Evolutionary conservation across 495 filamentous ascomycete species (phyloP), one percentile per base, ranked within the genome.

Genomic region (Aspergillus bertholletiae): DNA sequence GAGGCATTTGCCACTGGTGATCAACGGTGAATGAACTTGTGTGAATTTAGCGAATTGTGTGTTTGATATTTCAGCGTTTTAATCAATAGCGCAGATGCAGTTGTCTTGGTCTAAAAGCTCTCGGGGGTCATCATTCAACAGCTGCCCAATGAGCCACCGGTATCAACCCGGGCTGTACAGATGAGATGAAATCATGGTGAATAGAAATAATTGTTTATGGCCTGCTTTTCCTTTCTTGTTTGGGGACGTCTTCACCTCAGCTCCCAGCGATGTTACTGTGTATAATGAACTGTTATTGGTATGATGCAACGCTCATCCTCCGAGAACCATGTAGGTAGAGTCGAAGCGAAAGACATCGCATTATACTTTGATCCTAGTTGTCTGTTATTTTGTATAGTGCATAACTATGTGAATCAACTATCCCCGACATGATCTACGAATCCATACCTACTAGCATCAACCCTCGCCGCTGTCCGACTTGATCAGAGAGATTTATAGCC

Each of bases 1-100:
- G 87, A 21, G 87, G 87, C 0, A 78, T 90, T 34, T 90, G 87
- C 58, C 82, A 87, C 66, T 84, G 78, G 77, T 82, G 59, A 52
- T 37, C 9, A 5, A n/a, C 18, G 15, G 6, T 37, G 13, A 11
- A 37, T 37, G 34, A n/a, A 37, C 34, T 37, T 34, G 5, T n/a
- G 11, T 37, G 34, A 37, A 5, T 37, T n/a, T 37, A 37, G 34
- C 34, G 34, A n/a, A 37, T 37, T 2, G 34, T n/a, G 34, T 15
- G 13, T 37, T 37, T 37, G 7, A 37, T 37, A 3, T n/a, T 37
- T 6, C 34, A n/a, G 34, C 34, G 34, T 37, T 37, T 37, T 37
- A 5, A 37, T 37, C 4, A 1, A n/a, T n/a, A 32, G 30, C 3
- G 30, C 30, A 32, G 30, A 28, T 28, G 5, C 27, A 28, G 27